A percentile compares a stretch with the other conserved stretches of the same genome.
phyloP scores from a whole-genome alignment of 495 filamentous ascomycete species.

The Penicillium macrosclerotiorum region DNA sequence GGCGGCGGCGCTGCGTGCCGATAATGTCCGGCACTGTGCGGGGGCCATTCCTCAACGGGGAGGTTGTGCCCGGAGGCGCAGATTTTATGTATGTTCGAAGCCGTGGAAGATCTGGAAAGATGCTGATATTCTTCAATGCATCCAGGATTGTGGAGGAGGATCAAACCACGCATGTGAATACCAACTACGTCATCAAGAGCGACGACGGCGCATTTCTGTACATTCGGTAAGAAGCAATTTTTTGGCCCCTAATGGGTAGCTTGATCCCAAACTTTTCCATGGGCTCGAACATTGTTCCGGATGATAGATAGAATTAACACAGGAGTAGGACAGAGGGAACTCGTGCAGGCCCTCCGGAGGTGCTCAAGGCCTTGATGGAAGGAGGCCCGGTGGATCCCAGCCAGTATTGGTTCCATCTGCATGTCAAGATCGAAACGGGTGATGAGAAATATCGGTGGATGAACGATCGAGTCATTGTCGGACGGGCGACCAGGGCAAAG shows the following conservation, averaged over 20 bases:
- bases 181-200: conserved; percentile 30
- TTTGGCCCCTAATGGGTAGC: too few species aligned
- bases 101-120: neutral
- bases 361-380: conserved; percentile 30
- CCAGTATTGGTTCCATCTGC: conserved; percentile 33
- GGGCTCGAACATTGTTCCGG: too few species aligned
- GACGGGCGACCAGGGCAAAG: conserved; percentile 25
- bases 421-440: conserved; percentile 30
- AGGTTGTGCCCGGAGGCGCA: conserved; percentile 29
- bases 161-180: conserved; percentile 30
- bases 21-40: conserved; percentile 24
- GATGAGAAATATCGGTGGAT: conserved; percentile 35
- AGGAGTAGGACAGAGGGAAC: conserved; percentile 25
- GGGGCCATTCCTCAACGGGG: conserved; percentile 25
- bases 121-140: neutral
- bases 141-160: conserved; percentile 30
- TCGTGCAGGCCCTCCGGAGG: conserved; percentile 26
- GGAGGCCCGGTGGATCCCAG: conserved; percentile 25
- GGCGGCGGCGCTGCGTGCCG: conserved; percentile 30
- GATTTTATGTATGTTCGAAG: conserved; percentile 26
- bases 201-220: conserved; percentile 29
- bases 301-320: neutral
- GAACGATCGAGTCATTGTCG: conserved; percentile 34
- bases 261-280: too few species aligned
- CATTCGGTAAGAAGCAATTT: conserved; percentile 23